Base-by-base conservation (phyloP, 2,329 filamentous ascomycete genomes). In the Blastomyces silverae region DNA sequence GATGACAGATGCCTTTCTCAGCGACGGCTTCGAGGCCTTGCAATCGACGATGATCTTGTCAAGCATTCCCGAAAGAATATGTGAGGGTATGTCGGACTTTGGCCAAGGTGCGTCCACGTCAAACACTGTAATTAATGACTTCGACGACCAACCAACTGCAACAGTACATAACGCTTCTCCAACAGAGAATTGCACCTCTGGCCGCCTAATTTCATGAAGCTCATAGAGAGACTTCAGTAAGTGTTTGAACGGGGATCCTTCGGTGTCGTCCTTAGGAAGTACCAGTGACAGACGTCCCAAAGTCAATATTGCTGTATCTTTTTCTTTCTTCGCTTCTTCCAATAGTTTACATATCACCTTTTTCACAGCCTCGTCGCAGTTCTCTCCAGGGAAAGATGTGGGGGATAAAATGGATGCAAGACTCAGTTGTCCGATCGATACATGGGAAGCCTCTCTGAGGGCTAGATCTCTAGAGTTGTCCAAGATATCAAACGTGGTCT, bases 1-100 rank as follows among this genome's bases (percentile, higher is more conserved):
- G 70, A 99, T 96, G 0, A 92, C 92, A 0, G 92, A 93, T 2
- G 93, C 92, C 74, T 96, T 96, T 70, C 92, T 87, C 4, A 97
- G 80, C 0, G 92, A 89, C 0, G 94, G 94, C 72, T 97, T 97
- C 0, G 91, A 91, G 10, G 88, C 86, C 71, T 89, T 88, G 78
- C 89, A 94, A 71, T 94, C 89, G 1, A 80, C 79, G 58, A 97
- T 81, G 1, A 95, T 83, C 72, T 88, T 92, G 66, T 90, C 84
- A 5, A 96, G 79, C 0, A 90, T 81, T 0, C 79, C 76, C 10
- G 78, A 78, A 34, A 89, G 78, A 62, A 82, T 75, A 0, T 70
- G 71, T 22, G 71, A 69, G 7, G 76, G 72, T 34, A 78, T 71
- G 2, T 71, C 67, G 52, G 76, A 77, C 28, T 78, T 71, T 22